Evolutionary conservation across 805 yeast species (phyloP), one percentile per base, ranked within the genome.

Genomic region (Candida parachauliodes): DNA sequence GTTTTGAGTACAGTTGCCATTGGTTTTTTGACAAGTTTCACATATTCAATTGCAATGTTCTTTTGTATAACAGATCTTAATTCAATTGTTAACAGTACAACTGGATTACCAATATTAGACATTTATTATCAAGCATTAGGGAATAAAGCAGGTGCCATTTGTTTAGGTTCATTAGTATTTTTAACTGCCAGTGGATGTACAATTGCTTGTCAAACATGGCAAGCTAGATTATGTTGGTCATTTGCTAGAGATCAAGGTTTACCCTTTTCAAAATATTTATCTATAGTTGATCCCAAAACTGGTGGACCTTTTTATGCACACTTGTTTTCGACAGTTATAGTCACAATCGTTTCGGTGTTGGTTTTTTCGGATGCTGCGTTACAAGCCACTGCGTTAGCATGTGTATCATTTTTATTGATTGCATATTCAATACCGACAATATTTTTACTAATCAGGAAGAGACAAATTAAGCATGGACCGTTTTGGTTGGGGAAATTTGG

Each of bases 191-290:
- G 49, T 28, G 68, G 69, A 2, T 63, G 69, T 49, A 65, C 67
- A 21, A 57, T 64, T 37, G 52, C 64, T 24, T 61, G 64, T 32
- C 69, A 64, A 51, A 65, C 70, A 17, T 65, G 69, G 70, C 70
- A 65, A 55, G 62, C 70, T 18, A 56, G 71, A 51, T 52, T 65
- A 42, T 62, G 69, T 46, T 65, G 70, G 70, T 60, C 68, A 8
- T 65, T 65, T 49, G 55, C 66, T 34, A 59, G 71, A 56, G 70
- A 65, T 56, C 59, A 62, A 40, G 71, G 70, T 9, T 57, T 65
- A 47, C 71, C 71, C n/a, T 58, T 52, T 33, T 62, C 69, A 43
- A 62, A 60, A 47, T 55, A 57, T 46, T 60, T 61, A 48, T 47
- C 62, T n/a, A 51, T 54, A 23, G 56, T 65, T 16, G 62, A 64